Percentiles rank a stretch among this genome's conserved stretches.
Conservation (phyloP, 1,284 basidiomycete species). For the Ceratobasidium sp. region DNA sequence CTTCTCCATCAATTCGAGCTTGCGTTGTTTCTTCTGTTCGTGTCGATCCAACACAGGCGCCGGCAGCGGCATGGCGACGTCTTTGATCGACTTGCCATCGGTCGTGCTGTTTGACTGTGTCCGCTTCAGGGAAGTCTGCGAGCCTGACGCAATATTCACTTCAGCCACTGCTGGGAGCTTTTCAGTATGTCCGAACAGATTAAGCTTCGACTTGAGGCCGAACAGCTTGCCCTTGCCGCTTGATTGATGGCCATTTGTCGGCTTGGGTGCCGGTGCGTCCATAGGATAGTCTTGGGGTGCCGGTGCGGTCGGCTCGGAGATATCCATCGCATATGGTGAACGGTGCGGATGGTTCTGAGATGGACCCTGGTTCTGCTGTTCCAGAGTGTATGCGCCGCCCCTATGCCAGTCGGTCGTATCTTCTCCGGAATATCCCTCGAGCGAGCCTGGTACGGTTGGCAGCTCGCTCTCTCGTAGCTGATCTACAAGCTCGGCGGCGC, state of each 20-base stretch:
- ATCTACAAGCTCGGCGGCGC: slow-evolving; percentile 13
- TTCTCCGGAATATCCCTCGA: slow-evolving; percentile 48
- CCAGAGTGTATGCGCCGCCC: slow-evolving; percentile 10
- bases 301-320: neutral
- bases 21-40: slow-evolving; percentile 40
- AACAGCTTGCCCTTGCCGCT: slow-evolving; percentile 58
- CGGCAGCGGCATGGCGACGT: slow-evolving; percentile 46
- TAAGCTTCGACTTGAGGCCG: slow-evolving; percentile 64
- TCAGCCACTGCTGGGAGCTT: slow-evolving; percentile 81
- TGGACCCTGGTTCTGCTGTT: slow-evolving; percentile 37
- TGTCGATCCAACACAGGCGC: slow-evolving; percentile 33
- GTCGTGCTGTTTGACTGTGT: slow-evolving; percentile 78
- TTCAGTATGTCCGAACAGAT: slow-evolving; percentile 75
- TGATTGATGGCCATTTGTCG: slow-evolving; percentile 28
- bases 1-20: slow-evolving; percentile 76
- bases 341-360: slow-evolving; percentile 25
- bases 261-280: slow-evolving; percentile 24
- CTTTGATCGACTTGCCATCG: slow-evolving; percentile 68
- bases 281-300: slow-evolving; percentile 14
- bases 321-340: slow-evolving; percentile 22
- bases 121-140: slow-evolving; percentile 78
- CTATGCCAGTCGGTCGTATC: slow-evolving; percentile 21
- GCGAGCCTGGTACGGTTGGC: slow-evolving; percentile 51
- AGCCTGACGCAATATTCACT: slow-evolving; percentile 59
- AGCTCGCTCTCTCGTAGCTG: slow-evolving; percentile 53